Conservation (phyloP, 2,329 filamentous ascomycete genomes). For the Ilyonectria destructans region DNA sequence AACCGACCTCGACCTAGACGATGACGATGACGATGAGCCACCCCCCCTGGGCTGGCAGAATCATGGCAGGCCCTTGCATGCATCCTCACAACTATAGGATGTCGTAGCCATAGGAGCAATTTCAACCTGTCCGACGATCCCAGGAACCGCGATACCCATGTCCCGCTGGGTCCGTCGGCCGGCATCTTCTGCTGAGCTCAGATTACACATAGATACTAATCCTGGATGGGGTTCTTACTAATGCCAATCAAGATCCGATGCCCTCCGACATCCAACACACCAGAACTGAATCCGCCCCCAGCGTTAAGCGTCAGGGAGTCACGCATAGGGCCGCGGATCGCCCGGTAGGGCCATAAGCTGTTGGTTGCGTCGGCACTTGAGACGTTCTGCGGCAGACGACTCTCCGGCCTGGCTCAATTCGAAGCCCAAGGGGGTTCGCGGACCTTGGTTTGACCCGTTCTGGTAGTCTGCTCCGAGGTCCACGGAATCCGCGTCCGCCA, state of each 20-base stretch:
- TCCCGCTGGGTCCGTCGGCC: slow-evolving; percentile 22
- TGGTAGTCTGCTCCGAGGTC: slow-evolving; percentile 46
- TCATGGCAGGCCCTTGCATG: slow-evolving; percentile 12
- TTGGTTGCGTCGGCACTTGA: slow-evolving; percentile 45
- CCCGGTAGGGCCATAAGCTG: slow-evolving; percentile 37
- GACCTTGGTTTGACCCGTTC: slow-evolving; percentile 43
- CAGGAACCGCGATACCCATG: slow-evolving; percentile 5
- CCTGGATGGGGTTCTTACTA: slow-evolving; percentile 19
- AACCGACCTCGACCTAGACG: neutral
- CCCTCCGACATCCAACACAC: slow-evolving; percentile 15
- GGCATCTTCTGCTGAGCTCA: slow-evolving; percentile 17
- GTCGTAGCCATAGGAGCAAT: slow-evolving; percentile 16
- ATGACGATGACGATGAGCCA: slow-evolving; percentile 9
- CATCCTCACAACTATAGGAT: neutral
- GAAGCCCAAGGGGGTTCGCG: slow-evolving; percentile 29
- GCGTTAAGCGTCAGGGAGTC: slow-evolving; percentile 17
- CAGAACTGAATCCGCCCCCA: neutral
- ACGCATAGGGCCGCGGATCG: slow-evolving; percentile 45
- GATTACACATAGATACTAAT: slow-evolving; percentile 24
- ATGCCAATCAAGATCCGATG: slow-evolving; percentile 26
- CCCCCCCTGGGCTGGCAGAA: neutral
- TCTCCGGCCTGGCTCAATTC: slow-evolving; percentile 32
- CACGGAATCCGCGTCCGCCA: slow-evolving; percentile 39
- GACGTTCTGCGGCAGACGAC: slow-evolving; percentile 37
- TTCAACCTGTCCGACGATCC: slow-evolving; percentile 7